Conservation (phyloP, 345 rosid genomes). For the Rhizophora mangle region DNA sequence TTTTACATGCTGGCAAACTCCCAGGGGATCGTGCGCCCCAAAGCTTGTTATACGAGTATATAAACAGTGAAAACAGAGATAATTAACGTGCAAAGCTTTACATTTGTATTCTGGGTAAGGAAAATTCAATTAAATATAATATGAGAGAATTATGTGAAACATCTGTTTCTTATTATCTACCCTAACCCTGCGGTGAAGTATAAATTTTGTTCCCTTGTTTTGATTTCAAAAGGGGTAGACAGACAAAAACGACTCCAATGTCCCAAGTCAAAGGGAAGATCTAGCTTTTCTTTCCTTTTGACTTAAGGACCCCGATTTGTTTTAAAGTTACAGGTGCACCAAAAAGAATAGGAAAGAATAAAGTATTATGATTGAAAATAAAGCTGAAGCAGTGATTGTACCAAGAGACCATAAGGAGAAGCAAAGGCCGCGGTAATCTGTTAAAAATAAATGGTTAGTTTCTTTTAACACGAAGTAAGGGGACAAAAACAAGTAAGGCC, state of each 20-base stretch:
- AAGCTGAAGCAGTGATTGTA: slow-evolving; percentile 15
- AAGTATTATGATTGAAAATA: slow-evolving; percentile 14
- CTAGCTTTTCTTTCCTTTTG: slow-evolving; percentile 12
- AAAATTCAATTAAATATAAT: too few species aligned
- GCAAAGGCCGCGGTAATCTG: neutral
- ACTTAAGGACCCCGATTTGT: slow-evolving; percentile 3
- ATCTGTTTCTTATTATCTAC: too few species aligned
- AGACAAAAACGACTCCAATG: neutral
- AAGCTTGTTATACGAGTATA: too few species aligned
- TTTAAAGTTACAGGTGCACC: slow-evolving; percentile 9
- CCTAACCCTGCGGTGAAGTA: too few species aligned
- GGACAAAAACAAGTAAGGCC: neutral
- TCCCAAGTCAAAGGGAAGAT: slow-evolving; percentile 5
- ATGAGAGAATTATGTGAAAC: too few species aligned
- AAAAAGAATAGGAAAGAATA: neutral
- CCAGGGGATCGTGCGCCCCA: too few species aligned
- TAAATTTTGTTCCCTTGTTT: too few species aligned
- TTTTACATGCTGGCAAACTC: too few species aligned
- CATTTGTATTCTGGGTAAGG: too few species aligned
- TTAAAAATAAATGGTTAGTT: neutral
- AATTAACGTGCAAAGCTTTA: too few species aligned
- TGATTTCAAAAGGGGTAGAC: too few species aligned
- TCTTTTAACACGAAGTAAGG: neutral
- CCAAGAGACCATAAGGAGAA: slow-evolving; percentile 8
- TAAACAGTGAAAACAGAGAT: too few species aligned